Base-by-base conservation (phyloP, 2,329 filamentous ascomycete genomes). In the Arachnomyces sp. region DNA sequence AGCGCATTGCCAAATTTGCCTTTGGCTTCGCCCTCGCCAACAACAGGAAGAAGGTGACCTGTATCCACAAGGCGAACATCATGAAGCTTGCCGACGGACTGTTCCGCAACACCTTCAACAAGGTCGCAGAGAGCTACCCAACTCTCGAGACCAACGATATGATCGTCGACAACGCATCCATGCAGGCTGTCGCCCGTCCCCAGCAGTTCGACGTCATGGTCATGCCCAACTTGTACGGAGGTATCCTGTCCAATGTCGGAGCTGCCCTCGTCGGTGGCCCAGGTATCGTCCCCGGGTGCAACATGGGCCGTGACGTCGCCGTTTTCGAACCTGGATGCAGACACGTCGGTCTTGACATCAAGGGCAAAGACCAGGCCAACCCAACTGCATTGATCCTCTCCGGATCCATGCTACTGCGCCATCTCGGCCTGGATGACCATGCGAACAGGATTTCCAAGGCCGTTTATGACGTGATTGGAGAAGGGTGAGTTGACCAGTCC, bases 41-140 rank as follows among this genome's bases (percentile, higher is more conserved):
- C 78, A 90, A 93, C 79, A 81, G 92, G 65, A 90, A 93, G 77
- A 96, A 96, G 84, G 87, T 98, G 43, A 96, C 92, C 53, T 95
- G 90, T 74, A 96, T 98, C 64, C 92, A 98, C 83, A 98, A 98
- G 79, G 92, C 92, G 71, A 98, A 98, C 78, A 98, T 98, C 74
- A 98, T 98, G 92, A 98, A 98, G 79, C 78, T 98, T 44, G 90
- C 89, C 65, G 92, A 98, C 57, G 92, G 92, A 70, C 84, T 98
- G 43, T 98, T 98, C 86, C 84, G 92, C 66, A 90, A 82, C 73
- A 96, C 92, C 54, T 93, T 96, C 77, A 87, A 94, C 74, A 77
- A 81, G 59, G 81, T 92, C 54, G 85, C 88, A 52, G 84, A 93
- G 74, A 87, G 94, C 67, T 98, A 92, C 74, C 90, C 92, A 45